phyloP scores from a whole-genome alignment of 805 yeast genomes.

The Kluyveromyces nonfermentans region DNA sequence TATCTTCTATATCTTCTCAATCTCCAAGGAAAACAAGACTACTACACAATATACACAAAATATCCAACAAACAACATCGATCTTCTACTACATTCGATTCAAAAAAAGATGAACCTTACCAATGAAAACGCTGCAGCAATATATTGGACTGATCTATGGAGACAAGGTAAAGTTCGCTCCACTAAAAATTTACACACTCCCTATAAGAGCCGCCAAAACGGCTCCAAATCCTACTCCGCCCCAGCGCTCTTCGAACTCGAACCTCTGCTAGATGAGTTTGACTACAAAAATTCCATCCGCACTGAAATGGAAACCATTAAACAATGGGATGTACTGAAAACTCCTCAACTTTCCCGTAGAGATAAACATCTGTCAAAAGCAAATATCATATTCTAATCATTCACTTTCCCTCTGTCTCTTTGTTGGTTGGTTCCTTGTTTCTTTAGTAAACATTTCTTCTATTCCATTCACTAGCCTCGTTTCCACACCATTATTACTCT shows the following conservation, averaged over 20 bases:
- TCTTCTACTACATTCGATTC: slow-evolving; percentile 42
- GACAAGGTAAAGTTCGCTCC: slow-evolving; percentile 36
- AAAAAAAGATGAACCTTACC: slow-evolving; percentile 28
- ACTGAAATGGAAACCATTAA: slow-evolving; percentile 6
- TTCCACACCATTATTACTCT: no score
- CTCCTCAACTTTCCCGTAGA: neutral
- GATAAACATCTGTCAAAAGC: slow-evolving; percentile 2
- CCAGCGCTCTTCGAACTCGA: slow-evolving; percentile 8
- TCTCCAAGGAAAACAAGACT: slow-evolving; percentile 30
- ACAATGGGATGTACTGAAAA: slow-evolving; percentile 3
- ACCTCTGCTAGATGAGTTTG: slow-evolving; percentile 6
- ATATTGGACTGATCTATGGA: slow-evolving; percentile 53
- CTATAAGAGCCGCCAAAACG: neutral
- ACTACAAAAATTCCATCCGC: slow-evolving; percentile 4
- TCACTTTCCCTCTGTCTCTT: neutral
- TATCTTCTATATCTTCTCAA: slow-evolving; percentile 70
- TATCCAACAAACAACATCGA: slow-evolving; percentile 68
- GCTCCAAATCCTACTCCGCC: neutral
- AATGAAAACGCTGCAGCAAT: slow-evolving; percentile 56
- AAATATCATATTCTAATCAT: neutral
- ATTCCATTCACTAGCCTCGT: no score
- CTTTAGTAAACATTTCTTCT: no score
- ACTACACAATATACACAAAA: slow-evolving; percentile 4
- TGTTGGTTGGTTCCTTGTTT: no score
- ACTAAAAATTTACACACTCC: neutral